Evolutionary conservation across 345 rosid genomes (phyloP).

Genomic region (Rhizophora mangle): DNA sequence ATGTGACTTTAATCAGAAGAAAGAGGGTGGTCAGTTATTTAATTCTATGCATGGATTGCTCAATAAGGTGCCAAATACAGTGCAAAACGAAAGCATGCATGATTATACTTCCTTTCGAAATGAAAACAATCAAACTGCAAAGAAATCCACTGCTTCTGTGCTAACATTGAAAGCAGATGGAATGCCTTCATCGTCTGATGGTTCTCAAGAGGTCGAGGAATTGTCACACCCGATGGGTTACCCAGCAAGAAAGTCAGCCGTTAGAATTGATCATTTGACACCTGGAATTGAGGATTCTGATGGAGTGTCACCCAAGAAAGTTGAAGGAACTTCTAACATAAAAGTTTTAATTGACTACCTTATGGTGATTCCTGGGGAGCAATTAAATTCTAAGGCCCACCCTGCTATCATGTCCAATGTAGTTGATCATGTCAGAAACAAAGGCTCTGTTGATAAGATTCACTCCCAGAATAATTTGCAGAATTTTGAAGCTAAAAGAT

Average conservation of each 20-base stretch:
- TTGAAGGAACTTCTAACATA: neutral
- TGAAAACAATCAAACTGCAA: conserved; percentile 6
- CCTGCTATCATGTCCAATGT: neutral
- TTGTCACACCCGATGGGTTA: neutral
- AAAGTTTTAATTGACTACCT: conserved; percentile 6
- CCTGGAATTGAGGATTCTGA: conserved; percentile 1
- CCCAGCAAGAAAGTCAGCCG: conserved; percentile 4
- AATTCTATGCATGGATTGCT: conserved; percentile 5
- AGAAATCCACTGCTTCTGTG: conserved; percentile 8
- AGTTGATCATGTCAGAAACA: neutral
- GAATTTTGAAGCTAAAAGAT: conserved; percentile 16
- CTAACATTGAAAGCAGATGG: conserved; percentile 4
- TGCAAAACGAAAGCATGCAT: conserved; percentile 6
- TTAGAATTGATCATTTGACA: conserved; percentile 7
- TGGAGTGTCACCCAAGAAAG: conserved; percentile 13
- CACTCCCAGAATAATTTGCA: conserved; percentile 6
- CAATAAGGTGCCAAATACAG: conserved; percentile 6
- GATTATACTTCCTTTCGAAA: conserved; percentile 3
- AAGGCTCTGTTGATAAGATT: neutral
- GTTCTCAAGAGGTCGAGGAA: neutral
- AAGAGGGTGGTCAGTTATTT: conserved; percentile 6
- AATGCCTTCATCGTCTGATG: conserved; percentile 4
- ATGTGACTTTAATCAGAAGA: neutral
- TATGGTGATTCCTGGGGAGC: conserved; percentile 10
- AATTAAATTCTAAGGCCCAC: neutral